phyloP scores from a whole-genome alignment of 192 early-diverging fungal species.

The Chytriomyces sp. region DNA sequence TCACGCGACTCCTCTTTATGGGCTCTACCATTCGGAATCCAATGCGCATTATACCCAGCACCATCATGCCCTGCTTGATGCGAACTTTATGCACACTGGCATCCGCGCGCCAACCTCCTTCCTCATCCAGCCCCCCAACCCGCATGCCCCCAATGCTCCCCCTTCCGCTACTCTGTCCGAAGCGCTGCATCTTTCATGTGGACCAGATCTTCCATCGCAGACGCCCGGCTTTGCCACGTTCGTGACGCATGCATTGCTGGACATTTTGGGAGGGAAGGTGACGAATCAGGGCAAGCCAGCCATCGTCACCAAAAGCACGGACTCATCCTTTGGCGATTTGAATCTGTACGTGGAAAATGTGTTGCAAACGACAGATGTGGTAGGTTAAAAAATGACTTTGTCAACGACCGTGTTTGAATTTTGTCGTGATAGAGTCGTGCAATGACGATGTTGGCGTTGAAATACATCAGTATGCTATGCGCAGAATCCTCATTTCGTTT shows the following conservation, averaged over 20 bases:
- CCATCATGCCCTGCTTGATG: too few relatives aligned
- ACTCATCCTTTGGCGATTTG: not conserved
- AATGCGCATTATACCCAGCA: too few relatives aligned
- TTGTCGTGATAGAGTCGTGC: slow-evolving; percentile 12
- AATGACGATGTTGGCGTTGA: slow-evolving; percentile 18
- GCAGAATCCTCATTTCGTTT: not conserved
- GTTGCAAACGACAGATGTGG: slow-evolving; percentile 26
- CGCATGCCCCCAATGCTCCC: too few relatives aligned
- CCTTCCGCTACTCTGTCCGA: not conserved
- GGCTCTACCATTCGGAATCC: too few relatives aligned
- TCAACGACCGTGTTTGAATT: not conserved
- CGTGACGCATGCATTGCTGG: not conserved
- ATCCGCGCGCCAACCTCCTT: too few relatives aligned
- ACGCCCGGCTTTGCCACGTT: slow-evolving; percentile 10
- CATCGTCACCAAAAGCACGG: not conserved
- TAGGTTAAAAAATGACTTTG: not conserved
- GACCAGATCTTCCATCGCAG: slow-evolving; percentile 4
- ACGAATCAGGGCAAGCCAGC: not conserved
- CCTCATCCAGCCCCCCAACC: too few relatives aligned
- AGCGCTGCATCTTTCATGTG: not conserved
- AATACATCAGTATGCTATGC: slow-evolving; percentile 21
- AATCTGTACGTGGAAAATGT: slow-evolving; percentile 21
- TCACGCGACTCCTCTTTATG: too few relatives aligned
- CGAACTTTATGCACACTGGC: too few relatives aligned
- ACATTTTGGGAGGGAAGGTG: not conserved